These are phyloP conservation scores for Biscogniauxia sp. DNA, from an alignment of 2,329 filamentous ascomycete genomes.

Conservation along the genomic window DNA sequence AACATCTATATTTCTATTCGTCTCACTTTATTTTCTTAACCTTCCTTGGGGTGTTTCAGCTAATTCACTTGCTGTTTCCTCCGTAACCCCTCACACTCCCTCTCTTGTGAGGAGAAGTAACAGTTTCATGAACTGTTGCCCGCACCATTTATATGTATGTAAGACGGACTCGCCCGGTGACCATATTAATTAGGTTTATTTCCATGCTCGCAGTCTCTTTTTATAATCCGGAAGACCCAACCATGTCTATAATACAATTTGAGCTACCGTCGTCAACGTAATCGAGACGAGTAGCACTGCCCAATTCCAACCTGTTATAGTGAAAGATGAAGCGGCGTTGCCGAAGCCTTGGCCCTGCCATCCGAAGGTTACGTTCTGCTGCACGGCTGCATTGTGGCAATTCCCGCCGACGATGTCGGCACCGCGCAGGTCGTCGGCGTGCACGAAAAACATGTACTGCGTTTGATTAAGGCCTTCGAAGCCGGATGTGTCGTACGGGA, in stretches of 20 bases:
- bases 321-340: conserved; percentile 27
- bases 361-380: conserved; percentile 70
- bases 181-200: background rate
- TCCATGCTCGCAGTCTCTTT: background rate
- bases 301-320: conserved; percentile 15
- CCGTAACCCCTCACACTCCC: too few species aligned
- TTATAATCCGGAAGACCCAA: background rate
- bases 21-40: too few species aligned
- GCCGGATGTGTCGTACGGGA: conserved; percentile 72
- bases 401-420: conserved; percentile 67
- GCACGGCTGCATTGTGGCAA: conserved; percentile 63
- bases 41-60: too few species aligned
- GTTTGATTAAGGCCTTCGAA: conserved; percentile 66
- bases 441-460: conserved; percentile 77
- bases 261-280: conserved; percentile 6
- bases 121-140: too few species aligned
- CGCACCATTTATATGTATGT: background rate
- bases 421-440: conserved; percentile 64
- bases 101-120: too few species aligned
- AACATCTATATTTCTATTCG: too few species aligned
- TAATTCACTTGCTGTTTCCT: too few species aligned
- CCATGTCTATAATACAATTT: conserved; percentile 1
- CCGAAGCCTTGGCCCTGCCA: conserved; percentile 55
- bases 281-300: conserved; percentile 4
- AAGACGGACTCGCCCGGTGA: background rate